Conservation (phyloP, 306 rosid species). For the Ammopiptanthus mongolicus region DNA sequence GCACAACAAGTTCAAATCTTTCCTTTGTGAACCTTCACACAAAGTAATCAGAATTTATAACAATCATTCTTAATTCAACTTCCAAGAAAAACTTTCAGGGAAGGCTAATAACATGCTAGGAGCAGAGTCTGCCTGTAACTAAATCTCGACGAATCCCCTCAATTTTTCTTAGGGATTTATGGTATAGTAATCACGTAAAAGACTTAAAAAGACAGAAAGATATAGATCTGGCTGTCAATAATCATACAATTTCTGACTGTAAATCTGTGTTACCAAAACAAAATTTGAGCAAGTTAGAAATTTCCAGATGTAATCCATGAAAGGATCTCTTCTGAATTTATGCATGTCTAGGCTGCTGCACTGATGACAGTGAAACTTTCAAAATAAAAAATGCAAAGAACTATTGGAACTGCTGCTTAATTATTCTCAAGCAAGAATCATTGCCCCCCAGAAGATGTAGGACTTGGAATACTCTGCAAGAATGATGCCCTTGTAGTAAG, state of each 20-base stretch:
- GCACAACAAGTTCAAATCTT: background rate
- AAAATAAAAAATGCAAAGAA: background rate
- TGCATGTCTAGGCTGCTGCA: background rate
- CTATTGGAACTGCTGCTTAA: background rate
- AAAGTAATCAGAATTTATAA: constrained; percentile 8
- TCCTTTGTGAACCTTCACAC: background rate
- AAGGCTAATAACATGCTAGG: constrained; percentile 2
- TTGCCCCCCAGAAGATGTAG: constrained; percentile 27
- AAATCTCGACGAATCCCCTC: constrained; percentile 10
- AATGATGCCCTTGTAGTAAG: constrained; percentile 51
- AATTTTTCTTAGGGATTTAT: constrained; percentile 10
- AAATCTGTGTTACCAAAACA: background rate
- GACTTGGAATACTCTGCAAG: constrained; percentile 69
- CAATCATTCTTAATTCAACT: constrained; percentile 1
- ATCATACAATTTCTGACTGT: background rate
- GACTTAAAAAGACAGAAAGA: background rate
- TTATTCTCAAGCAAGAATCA: constrained; percentile 27
- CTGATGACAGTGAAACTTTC: background rate
- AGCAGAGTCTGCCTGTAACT: background rate
- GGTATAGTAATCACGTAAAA: background rate
- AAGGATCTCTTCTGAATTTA: constrained; percentile 4
- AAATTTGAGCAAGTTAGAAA: constrained; percentile 18
- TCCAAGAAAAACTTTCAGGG: background rate
- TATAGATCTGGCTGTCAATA: background rate
- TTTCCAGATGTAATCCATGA: background rate